Conservation (phyloP, 768 basidiomycete genomes). For the Hebeloma cylindrosporum region DNA sequence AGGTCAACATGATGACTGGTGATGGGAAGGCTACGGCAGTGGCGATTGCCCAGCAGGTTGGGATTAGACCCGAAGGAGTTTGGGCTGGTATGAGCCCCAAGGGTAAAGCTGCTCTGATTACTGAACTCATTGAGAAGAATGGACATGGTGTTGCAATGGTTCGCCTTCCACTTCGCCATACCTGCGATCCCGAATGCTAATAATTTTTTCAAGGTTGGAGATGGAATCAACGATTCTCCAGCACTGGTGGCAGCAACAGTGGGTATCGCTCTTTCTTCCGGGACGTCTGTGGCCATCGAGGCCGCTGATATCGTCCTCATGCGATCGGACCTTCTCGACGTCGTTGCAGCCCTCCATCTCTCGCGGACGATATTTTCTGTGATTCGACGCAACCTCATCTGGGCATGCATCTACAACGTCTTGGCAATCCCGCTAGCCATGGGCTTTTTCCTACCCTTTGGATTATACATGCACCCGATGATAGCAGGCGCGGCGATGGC, state of each 20-base stretch:
- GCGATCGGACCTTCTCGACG: conserved; percentile 95
- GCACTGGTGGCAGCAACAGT: conserved; percentile 95
- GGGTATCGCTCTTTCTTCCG: conserved; percentile 94
- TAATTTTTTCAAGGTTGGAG: conserved; percentile 70
- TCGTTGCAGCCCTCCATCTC: conserved; percentile 93
- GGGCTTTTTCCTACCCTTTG: conserved; percentile 92
- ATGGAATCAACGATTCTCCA: conserved; percentile 98
- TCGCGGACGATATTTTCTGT: conserved; percentile 85
- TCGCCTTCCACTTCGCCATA: conserved; percentile 21
- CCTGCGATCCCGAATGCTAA: neutral
- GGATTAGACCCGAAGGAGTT: conserved; percentile 79
- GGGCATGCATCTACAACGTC: conserved; percentile 95
- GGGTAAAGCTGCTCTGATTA: conserved; percentile 86
- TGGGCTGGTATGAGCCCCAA: conserved; percentile 94
- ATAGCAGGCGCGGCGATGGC: conserved; percentile 99
- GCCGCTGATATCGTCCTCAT: conserved; percentile 98
- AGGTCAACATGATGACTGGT: conserved; percentile 92
- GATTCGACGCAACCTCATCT: conserved; percentile 90
- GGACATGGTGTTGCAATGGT: conserved; percentile 90
- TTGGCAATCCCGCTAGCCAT: conserved; percentile 96
- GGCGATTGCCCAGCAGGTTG: conserved; percentile 88
- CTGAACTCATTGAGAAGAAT: conserved; percentile 74
- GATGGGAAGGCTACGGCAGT: conserved; percentile 84
- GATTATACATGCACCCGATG: conserved; percentile 95
- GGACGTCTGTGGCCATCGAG: conserved; percentile 96